Evolutionary conservation across 108 stramenopile species (phyloP).

Genomic region (Discostella stelligeroides): DNA sequence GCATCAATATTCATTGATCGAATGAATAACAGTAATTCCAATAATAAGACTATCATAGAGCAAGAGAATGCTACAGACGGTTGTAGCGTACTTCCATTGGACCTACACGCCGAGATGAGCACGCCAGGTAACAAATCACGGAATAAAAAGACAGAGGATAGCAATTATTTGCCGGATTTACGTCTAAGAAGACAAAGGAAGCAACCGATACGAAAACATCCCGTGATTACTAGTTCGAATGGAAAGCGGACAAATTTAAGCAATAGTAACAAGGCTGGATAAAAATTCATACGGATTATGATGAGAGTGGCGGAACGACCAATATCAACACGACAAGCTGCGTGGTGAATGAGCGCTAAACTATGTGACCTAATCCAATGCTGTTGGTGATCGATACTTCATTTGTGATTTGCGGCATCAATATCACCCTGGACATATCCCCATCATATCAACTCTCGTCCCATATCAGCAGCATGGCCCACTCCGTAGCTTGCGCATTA

Average conservation of each 20-base stretch:
- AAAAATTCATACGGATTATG: too few relatives aligned
- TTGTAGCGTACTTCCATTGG: neutral
- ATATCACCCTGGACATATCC: too few relatives aligned
- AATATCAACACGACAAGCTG: too few relatives aligned
- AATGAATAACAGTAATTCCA: conserved; percentile 1
- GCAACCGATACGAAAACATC: conserved; percentile 23
- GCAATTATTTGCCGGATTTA: conserved; percentile 7
- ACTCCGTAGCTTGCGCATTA: conserved; percentile 70
- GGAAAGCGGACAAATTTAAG: conserved; percentile 23
- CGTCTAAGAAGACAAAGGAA: conserved; percentile 21
- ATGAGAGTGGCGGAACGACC: too few relatives aligned
- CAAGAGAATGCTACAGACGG: neutral
- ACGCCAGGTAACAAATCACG: neutral
- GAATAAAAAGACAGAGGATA: conserved; percentile 12
- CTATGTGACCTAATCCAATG: too few relatives aligned
- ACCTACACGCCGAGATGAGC: conserved; percentile 20
- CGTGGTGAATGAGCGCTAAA: too few relatives aligned
- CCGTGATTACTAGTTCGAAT: conserved; percentile 16
- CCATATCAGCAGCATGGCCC: conserved; percentile 56
- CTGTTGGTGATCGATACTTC: too few relatives aligned
- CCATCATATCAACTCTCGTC: too few relatives aligned
- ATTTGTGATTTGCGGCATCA: too few relatives aligned
- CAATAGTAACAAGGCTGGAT: conserved; percentile 19
- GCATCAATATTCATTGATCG: conserved; percentile 7
- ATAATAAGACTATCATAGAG: too few relatives aligned